Base-by-base conservation (phyloP, 169 alveolate genomes). In the Eimeria maxima region DNA sequence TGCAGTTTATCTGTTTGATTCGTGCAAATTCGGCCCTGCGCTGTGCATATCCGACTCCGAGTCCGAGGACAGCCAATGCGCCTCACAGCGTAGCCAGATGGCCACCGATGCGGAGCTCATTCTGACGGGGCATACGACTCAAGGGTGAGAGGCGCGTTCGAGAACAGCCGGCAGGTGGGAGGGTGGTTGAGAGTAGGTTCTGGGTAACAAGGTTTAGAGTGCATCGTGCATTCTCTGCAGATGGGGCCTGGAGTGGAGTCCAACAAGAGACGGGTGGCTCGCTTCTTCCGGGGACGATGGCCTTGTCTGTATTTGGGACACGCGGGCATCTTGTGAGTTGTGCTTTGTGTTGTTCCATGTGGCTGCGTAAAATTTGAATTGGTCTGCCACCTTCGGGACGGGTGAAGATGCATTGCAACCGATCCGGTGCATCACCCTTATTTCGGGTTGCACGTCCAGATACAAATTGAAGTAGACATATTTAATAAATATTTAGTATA, bases 191-290 rank as follows among this genome's bases (percentile, higher is more conserved):
- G n/a, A 65, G 7, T 69, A 47, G 4, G 67, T 22, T 83, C 10
- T 18, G 29, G 20, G 81, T 47, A 55, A 42, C 14, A 27, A 24
- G 27, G 10, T 29, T 27, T 29, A 29, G 73, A 50, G 57, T 55
- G 45, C 74, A 27, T 78, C 83, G 98, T 99, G 99, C n/a, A 22
- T 63, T 60, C 60, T 38, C 47, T 42, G 86, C 90, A 95, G 97
- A 65, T 95, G 97, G 97, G 97, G 97, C 27, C 69, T 95, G 44
- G 94, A 90, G 33, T 95, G 97, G 97, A 88, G 88, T 27, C 90
- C 95, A 6, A 83, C 89, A 42, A 24, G 67, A 45, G 94, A 78
- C 50, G 95, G 94, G 10, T 74, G 86, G 90, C 73, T 95, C 24
- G 97, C 97, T 57, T 96, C 97, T 33, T 95, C 94, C 24, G 93